phyloP scores from a whole-genome alignment of 305 asterid genomes.

The Withania somnifera region DNA sequence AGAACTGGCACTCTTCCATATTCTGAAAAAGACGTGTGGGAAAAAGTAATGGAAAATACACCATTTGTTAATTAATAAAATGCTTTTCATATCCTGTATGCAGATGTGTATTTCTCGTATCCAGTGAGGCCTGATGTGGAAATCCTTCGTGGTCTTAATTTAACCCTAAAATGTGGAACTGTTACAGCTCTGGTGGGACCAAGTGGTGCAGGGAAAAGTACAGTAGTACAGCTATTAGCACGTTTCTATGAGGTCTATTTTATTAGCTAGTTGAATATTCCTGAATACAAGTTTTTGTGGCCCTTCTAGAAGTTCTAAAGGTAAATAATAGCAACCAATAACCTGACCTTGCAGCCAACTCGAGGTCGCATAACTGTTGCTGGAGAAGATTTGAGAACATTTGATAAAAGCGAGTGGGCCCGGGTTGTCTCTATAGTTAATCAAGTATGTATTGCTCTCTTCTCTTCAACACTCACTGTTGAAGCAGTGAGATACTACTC shows the following conservation, averaged over 20 bases:
- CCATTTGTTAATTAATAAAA: constrained; percentile 1
- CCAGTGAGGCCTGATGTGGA: constrained; percentile 91
- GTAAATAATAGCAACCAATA: neutral
- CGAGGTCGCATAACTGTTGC: constrained; percentile 84
- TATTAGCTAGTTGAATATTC: constrained; percentile 4
- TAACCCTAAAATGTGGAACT: constrained; percentile 65
- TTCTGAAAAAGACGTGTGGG: neutral
- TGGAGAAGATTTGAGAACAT: constrained; percentile 89
- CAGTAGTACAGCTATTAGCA: constrained; percentile 87
- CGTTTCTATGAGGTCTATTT: constrained; percentile 79
- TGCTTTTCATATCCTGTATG: constrained; percentile 8
- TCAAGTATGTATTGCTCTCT: constrained; percentile 40
- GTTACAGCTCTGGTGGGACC: constrained; percentile 93
- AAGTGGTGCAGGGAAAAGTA: constrained; percentile 97
- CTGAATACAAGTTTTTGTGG: neutral
- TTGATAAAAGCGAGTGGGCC: constrained; percentile 95
- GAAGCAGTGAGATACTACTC: neutral
- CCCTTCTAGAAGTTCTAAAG: neutral
- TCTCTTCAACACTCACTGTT: neutral
- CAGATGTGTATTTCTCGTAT: constrained; percentile 88
- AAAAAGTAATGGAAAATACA: neutral
- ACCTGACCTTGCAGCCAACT: constrained; percentile 60
- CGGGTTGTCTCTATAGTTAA: constrained; percentile 81
- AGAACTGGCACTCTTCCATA: neutral
- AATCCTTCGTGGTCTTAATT: constrained; percentile 67